Evolutionary conservation across 345 rosid species (phyloP).

Genomic region (Punica granatum): DNA sequence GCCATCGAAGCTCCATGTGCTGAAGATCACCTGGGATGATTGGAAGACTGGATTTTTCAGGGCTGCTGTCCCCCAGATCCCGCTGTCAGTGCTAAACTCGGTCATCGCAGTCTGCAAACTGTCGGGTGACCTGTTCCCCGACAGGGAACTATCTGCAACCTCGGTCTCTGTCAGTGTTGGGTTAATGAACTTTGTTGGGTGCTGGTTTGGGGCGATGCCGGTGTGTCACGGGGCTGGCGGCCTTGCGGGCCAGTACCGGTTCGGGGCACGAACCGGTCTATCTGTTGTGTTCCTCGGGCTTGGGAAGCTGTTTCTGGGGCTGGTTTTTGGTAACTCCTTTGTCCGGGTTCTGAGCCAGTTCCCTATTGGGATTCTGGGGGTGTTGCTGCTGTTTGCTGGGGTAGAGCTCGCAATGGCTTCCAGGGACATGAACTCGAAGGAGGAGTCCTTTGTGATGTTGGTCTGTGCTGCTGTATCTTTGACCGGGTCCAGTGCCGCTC

Average conservation of each 20-base stretch:
- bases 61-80: conserved; percentile 90
- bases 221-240: conserved; percentile 94
- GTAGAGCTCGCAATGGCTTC: conserved; percentile 84
- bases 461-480: conserved; percentile 80
- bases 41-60: conserved; percentile 77
- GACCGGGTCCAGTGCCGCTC: conserved; percentile 86
- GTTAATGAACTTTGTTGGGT: conserved; percentile 66
- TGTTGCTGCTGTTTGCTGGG: conserved; percentile 74
- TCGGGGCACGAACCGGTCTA: conserved; percentile 71
- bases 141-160: conserved; percentile 54
- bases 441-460: conserved; percentile 71
- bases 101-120: conserved; percentile 82
- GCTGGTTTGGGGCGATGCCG: conserved; percentile 97
- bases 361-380: conserved; percentile 87
- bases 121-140: conserved; percentile 69
- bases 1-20: conserved; percentile 46
- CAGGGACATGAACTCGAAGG: conserved; percentile 64
- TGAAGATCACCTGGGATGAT: conserved; percentile 69
- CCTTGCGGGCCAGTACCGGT: conserved; percentile 80
- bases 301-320: conserved; percentile 57
- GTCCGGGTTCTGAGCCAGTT: conserved; percentile 64
- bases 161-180: conserved; percentile 73
- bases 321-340: conserved; percentile 76
- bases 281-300: conserved; percentile 63
- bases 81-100: conserved; percentile 63